Percentiles rank a stretch among this genome's conserved stretches.
Evolutionary conservation across 441 rosid species (phyloP).

Genomic region (Capsella rubella): DNA sequence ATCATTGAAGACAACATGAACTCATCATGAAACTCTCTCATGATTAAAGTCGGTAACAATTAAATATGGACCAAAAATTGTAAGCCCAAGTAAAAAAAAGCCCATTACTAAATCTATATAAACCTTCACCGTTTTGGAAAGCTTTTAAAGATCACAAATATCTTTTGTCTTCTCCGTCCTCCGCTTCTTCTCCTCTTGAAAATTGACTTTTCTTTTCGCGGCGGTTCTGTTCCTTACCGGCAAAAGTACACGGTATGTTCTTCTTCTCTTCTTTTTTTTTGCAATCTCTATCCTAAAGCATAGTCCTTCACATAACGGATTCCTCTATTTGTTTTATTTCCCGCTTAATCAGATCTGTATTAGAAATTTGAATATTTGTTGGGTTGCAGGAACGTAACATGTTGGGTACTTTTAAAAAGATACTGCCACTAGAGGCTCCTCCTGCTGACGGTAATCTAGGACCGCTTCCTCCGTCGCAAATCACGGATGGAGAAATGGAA

Average conservation of each 20-base stretch:
- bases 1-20: too few relatives aligned
- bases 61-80: background rate
- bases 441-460: slow-evolving; percentile 71
- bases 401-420: slow-evolving; percentile 31
- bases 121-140: too few relatives aligned
- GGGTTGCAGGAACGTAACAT: slow-evolving; percentile 54
- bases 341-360: slow-evolving; percentile 29
- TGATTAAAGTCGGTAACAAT: background rate
- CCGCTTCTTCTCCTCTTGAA: background rate
- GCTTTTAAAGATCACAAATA: too few relatives aligned
- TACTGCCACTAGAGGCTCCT: slow-evolving; percentile 88
- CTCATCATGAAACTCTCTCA: background rate
- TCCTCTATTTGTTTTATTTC: too few relatives aligned
- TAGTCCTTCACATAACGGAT: too few relatives aligned
- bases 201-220: background rate
- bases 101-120: background rate
- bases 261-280: too few relatives aligned
- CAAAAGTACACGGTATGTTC: background rate
- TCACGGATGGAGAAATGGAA: slow-evolving; percentile 46
- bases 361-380: slow-evolving; percentile 15
- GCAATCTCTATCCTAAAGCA: background rate
- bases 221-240: background rate
- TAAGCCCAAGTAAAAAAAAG: background rate
- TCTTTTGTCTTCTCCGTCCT: background rate
- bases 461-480: slow-evolving; percentile 70